Percentiles rank a stretch among this genome's conserved stretches.
Evolutionary conservation across 108 stramenopile genomes (phyloP).

Genomic region (Cyclotella choctawhatcheeana): DNA sequence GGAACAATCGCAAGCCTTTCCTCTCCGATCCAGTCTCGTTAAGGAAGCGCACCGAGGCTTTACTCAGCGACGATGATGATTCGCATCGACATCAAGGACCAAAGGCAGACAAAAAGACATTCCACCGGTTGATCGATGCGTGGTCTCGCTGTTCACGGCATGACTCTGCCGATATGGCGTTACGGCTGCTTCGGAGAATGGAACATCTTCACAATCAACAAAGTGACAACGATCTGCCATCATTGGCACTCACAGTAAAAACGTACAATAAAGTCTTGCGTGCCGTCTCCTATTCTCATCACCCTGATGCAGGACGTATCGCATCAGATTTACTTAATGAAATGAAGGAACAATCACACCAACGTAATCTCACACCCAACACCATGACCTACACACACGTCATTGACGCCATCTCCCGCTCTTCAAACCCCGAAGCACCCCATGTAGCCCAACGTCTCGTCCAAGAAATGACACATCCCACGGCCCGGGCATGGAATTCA

Average conservation of each 20-base stretch:
- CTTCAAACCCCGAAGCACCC: slow-evolving; percentile 17
- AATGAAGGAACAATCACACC: slow-evolving; percentile 40
- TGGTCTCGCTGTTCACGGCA: slow-evolving; percentile 64
- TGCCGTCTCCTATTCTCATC: slow-evolving; percentile 59
- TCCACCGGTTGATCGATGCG: slow-evolving; percentile 73
- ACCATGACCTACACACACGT: slow-evolving; percentile 45
- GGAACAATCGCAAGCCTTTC: slow-evolving; percentile 45
- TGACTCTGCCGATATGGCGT: slow-evolving; percentile 58
- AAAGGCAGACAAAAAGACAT: slow-evolving; percentile 59
- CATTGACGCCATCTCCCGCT: slow-evolving; percentile 41
- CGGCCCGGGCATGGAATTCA: slow-evolving; percentile 48
- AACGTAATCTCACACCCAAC: slow-evolving; percentile 29
- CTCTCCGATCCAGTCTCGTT: slow-evolving; percentile 62
- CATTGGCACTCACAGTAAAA: slow-evolving; percentile 62
- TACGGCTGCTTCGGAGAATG: slow-evolving; percentile 59
- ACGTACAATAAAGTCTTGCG: slow-evolving; percentile 78
- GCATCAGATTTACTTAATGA: slow-evolving; percentile 55
- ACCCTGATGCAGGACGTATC: slow-evolving; percentile 52
- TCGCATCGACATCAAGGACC: slow-evolving; percentile 31
- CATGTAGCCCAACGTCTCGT: slow-evolving; percentile 38
- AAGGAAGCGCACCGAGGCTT: slow-evolving; percentile 60
- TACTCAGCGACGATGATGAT: slow-evolving; percentile 25
- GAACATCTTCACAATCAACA: slow-evolving; percentile 46
- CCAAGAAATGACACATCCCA: slow-evolving; percentile 43
- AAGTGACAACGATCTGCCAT: no score